Base-by-base conservation (phyloP, 2,329 filamentous ascomycete genomes). In the Monilinia aucupariae region DNA sequence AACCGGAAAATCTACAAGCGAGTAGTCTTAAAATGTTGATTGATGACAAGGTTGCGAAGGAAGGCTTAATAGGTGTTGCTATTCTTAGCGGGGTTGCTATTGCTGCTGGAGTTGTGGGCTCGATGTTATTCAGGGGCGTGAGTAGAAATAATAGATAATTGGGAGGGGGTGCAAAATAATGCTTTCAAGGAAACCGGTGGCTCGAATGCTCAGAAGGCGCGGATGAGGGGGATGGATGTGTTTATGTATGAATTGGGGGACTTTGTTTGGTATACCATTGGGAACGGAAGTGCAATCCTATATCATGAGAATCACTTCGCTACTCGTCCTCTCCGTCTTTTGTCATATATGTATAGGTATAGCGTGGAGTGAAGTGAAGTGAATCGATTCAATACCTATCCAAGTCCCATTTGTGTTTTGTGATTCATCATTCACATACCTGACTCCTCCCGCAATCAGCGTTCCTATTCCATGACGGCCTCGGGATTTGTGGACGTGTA, bases 41-140 rank as follows among this genome's bases (percentile, higher is more conserved):
- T 72, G 93, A 99, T 76, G 93, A 97, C 74, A 96, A 92, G 79
- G 94, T 99, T 65, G 89, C 92, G 62, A 96, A 88, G 80, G 94
- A 99, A 78, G 94, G 94, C 0, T 76, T 99, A 66, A 84, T 97
- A 79, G 94, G 94, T 51, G 92, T 96, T 63, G 94, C 94, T 50
- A 97, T 99, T 74, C 85, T 97, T 50, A 93, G 93, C 66, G 93
- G 94, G 39, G 84, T 97, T 62, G 92, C 93, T 61, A 88, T 97
- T 66, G 93, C 91, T 2, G 94, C 92, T 2, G 94, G 93, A n/a
- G 86, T 97, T 20, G 86, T 97, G 20, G 94, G 93, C 41, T 92
- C 91, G 17, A 85, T 97, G 72, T 75, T 99, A 67, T 83, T 97
- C 74, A 88, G 85, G 76, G 90, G 91, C 66, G 77, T 88, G 65